Base-by-base conservation (phyloP, 768 basidiomycete species). In the Xanthoconium stramineum region DNA sequence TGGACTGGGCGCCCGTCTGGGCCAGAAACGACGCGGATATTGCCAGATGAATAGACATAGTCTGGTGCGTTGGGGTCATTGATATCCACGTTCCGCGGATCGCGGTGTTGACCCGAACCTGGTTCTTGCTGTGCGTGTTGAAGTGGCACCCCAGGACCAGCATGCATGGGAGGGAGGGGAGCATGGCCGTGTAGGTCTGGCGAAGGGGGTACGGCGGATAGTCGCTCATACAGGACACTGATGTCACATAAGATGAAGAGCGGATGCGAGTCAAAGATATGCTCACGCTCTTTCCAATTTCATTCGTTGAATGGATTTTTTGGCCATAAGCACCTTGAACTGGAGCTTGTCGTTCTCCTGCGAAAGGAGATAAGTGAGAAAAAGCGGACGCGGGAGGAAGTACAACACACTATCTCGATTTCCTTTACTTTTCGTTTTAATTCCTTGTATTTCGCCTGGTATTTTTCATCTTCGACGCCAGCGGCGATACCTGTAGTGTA, bases 341-440 rank as follows among this genome's bases (percentile, higher is more conserved):
- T 88, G 83, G 56, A 94, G 80, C 73, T 86, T 91, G 78, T 93
- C 91, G 73, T 94, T 94, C 73, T 93, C 90, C 91, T 94, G 67
- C 40, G 65, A 47, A 43, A 9, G 52, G 49, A 60, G 32, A 53
- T 32, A 2, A 39, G 48, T 15, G 19, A 54, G 35, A 61, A 50
- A 47, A 37, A 52, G 50, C 37, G 57, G 45, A 47, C 14, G 38
- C 40, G 46, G 28, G 24, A 19, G 39, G 35, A 30, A 36, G 40
- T 17, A 42, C 10, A 62, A 82, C 87, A 63, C 57, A 91, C 91
- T 33, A 78, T 72, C 74, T 94, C 91, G 60, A 93, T 88, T 72
- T 93, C 90, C 69, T 85, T 88, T 55, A 93, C 90, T 75, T 91
- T 92, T 73, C 85, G 82, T 72, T 90, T 92, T 60, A 94, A 77